These are phyloP conservation scores for Phytophthora fragariaefolia DNA, from an alignment of 352 stramenopile genomes.

Conservation along the genomic window DNA sequence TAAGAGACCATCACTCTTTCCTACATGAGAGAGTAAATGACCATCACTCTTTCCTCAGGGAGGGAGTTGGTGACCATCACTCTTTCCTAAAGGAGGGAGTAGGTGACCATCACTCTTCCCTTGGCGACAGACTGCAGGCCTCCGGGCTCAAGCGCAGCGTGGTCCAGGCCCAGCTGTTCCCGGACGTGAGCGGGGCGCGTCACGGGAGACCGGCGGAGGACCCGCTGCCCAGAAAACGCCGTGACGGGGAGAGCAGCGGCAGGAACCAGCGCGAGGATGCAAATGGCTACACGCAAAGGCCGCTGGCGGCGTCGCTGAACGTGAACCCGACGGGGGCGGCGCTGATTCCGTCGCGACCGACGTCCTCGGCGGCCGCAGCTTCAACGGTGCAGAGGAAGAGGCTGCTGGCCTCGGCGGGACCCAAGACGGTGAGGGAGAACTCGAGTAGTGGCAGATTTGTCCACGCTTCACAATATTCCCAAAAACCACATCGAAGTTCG, in stretches of 20 bases:
- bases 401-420: conserved; percentile 1
- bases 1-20: background rate
- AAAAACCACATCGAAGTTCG: too few species aligned
- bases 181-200: conserved; percentile 7
- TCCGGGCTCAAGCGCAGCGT: conserved; percentile 65
- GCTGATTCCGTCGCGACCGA: conserved; percentile 62
- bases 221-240: conserved; percentile 10
- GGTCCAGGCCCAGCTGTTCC: conserved; percentile 59
- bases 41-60: conserved; percentile 24
- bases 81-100: conserved; percentile 21
- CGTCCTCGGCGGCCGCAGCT: conserved; percentile 35
- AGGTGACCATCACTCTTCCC: background rate
- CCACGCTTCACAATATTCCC: too few species aligned
- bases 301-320: conserved; percentile 40
- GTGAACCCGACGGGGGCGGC: conserved; percentile 35
- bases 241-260: background rate
- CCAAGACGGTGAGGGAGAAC: conserved; percentile 32
- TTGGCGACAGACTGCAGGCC: conserved; percentile 62
- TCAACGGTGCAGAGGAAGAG: conserved; percentile 21
- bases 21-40: background rate
- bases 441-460: background rate
- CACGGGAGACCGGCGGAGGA: conserved; percentile 1
- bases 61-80: conserved; percentile 26
- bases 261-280: conserved; percentile 27
- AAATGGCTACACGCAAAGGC: conserved; percentile 19